Conservation (phyloP, 108 stramenopile genomes). For the Skeletonema costatum region DNA sequence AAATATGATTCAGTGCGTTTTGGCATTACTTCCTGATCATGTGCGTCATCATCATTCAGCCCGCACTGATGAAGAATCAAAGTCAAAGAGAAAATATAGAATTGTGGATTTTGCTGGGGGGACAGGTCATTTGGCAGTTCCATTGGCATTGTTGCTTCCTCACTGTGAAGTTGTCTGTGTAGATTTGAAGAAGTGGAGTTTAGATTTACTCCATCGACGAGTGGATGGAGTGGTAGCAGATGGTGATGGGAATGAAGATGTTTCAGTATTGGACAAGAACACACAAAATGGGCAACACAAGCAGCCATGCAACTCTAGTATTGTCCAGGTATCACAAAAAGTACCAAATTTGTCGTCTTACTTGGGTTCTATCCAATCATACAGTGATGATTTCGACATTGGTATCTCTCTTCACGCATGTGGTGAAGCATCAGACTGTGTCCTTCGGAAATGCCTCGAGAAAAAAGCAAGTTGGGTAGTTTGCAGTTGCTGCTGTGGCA, state of each 20-base stretch:
- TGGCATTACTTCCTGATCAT: slow-evolving; percentile 54
- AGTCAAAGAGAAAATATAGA: slow-evolving; percentile 29
- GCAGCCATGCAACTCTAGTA: background rate
- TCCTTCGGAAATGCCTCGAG: slow-evolving; percentile 53
- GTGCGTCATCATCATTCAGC: slow-evolving; percentile 6
- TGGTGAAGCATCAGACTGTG: slow-evolving; percentile 78
- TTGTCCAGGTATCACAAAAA: slow-evolving; percentile 7
- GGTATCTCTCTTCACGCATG: slow-evolving; percentile 73
- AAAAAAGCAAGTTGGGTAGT: slow-evolving; percentile 51
- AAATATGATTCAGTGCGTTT: slow-evolving; percentile 69
- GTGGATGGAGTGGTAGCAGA: slow-evolving; percentile 22
- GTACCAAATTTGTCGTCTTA: slow-evolving; percentile 64
- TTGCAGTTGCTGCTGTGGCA: slow-evolving; percentile 81
- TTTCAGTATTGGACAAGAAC: background rate
- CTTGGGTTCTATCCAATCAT: slow-evolving; percentile 62
- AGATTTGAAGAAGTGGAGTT: slow-evolving; percentile 61
- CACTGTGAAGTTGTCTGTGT: slow-evolving; percentile 64
- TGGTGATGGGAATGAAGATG: background rate
- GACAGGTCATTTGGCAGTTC: slow-evolving; percentile 68
- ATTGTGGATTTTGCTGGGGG: slow-evolving; percentile 86
- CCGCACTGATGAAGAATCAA: background rate
- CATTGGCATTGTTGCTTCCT: slow-evolving; percentile 69
- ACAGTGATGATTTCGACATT: slow-evolving; percentile 56
- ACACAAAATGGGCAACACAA: background rate
- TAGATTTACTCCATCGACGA: slow-evolving; percentile 60